Conservation (phyloP, 352 stramenopile genomes). For the Pythium insidiosum region DNA sequence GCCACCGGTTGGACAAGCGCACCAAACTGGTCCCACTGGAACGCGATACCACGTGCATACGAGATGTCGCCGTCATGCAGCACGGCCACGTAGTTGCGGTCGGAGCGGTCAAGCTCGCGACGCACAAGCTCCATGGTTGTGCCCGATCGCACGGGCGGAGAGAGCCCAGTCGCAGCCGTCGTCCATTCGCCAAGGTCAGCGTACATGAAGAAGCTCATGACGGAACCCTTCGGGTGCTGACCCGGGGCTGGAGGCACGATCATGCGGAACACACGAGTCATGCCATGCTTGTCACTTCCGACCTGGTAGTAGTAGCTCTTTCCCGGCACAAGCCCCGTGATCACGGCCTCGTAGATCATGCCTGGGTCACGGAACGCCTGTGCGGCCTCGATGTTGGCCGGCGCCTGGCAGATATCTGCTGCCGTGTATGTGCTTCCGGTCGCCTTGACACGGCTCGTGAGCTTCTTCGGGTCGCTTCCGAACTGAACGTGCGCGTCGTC, state of each 20-base stretch:
- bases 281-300: not conserved
- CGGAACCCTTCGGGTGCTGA: not conserved
- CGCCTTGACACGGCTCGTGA: not conserved
- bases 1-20: constrained; percentile 58
- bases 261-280: constrained; percentile 14
- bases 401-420: constrained; percentile 20
- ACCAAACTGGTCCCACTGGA: constrained; percentile 65
- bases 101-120: constrained; percentile 11
- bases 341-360: constrained; percentile 12
- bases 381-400: constrained; percentile 9
- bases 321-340: constrained; percentile 7
- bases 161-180: constrained; percentile 5
- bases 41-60: constrained; percentile 47
- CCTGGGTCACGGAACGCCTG: constrained; percentile 16
- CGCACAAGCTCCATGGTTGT: constrained; percentile 26
- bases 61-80: constrained; percentile 68
- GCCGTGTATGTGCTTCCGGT: constrained; percentile 9
- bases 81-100: constrained; percentile 30
- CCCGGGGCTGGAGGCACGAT: constrained; percentile 8
- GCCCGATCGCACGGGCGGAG: constrained; percentile 9
- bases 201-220: constrained; percentile 54
- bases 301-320: constrained; percentile 20
- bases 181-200: constrained; percentile 52
- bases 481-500: constrained; percentile 5
- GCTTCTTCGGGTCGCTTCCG: not conserved